A percentile compares a stretch with the other conserved stretches of the same genome.
Conservation (phyloP, 495 filamentous ascomycete genomes). For the Aspergillus egyptiacus region DNA sequence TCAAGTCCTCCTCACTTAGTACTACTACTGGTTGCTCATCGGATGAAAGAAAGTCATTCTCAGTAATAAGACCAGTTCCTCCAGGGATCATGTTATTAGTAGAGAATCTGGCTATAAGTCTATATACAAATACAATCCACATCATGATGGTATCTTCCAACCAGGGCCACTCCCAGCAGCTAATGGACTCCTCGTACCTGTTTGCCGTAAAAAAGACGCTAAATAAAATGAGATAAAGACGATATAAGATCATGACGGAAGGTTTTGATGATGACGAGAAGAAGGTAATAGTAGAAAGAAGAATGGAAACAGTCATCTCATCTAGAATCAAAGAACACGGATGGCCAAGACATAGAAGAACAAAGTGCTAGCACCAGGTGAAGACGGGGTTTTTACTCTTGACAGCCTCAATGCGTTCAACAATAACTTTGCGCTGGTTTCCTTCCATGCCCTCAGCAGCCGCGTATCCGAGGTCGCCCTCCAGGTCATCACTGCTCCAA, state of each 20-base stretch:
- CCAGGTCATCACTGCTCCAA: slow-evolving; percentile 68
- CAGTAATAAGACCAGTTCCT: slow-evolving; percentile 8
- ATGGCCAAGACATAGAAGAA: slow-evolving; percentile 1
- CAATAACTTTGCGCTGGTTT: slow-evolving; percentile 85
- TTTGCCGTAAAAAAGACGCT: slow-evolving; percentile 21
- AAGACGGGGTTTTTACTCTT: slow-evolving; percentile 95
- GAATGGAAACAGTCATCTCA: neutral
- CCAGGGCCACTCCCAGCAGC: slow-evolving; percentile 10
- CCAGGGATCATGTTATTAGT: slow-evolving; percentile 12
- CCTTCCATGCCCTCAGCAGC: slow-evolving; percentile 91
- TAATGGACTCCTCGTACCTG: slow-evolving; percentile 19
- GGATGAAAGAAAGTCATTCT: neutral
- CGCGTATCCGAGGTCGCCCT: slow-evolving; percentile 90
- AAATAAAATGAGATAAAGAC: slow-evolving; percentile 16
- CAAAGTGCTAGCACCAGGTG: slow-evolving; percentile 65
- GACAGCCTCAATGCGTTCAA: slow-evolving; percentile 89
- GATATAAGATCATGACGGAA: slow-evolving; percentile 8
- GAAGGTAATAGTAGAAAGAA: neutral
- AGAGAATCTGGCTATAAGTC: slow-evolving; percentile 14
- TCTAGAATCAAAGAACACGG: slow-evolving; percentile 5
- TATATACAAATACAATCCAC: slow-evolving; percentile 24
- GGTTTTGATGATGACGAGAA: neutral
- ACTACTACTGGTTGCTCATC: neutral
- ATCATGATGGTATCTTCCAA: slow-evolving; percentile 15
- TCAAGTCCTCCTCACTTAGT: neutral